Conservation (phyloP, 495 filamentous ascomycete species). For the Talaromyces borbonicus region DNA sequence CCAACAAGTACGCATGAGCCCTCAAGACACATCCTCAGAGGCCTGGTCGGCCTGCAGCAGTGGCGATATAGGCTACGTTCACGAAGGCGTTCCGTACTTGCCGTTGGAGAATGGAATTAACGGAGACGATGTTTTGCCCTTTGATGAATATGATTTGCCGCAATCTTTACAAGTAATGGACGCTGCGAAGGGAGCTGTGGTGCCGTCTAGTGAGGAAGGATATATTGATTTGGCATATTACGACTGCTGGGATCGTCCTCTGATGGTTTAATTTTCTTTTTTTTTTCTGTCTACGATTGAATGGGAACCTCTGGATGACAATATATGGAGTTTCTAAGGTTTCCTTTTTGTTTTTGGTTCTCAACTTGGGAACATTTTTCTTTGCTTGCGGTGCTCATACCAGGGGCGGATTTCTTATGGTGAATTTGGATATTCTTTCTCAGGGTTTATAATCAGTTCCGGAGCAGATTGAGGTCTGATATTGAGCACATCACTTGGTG, state of each 20-base stretch:
- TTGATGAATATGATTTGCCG: constrained; percentile 11
- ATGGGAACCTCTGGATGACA: neutral
- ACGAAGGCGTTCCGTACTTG: constrained; percentile 48
- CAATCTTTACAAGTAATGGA: constrained; percentile 17
- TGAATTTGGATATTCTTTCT: too few species aligned
- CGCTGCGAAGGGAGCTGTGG: constrained; percentile 39
- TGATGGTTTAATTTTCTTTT: constrained; percentile 19
- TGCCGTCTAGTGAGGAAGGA: constrained; percentile 29
- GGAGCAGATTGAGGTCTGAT: too few species aligned
- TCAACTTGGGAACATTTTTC: too few species aligned
- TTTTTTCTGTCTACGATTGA: neutral
- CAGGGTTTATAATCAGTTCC: too few species aligned
- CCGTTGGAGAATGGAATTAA: constrained; percentile 70
- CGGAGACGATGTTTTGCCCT: constrained; percentile 22
- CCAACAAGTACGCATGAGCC: neutral
- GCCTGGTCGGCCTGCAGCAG: constrained; percentile 32
- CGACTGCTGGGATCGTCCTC: constrained; percentile 30
- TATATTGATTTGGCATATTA: constrained; percentile 23
- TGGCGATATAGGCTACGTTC: constrained; percentile 24
- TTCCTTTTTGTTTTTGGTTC: too few species aligned
- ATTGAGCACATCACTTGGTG: too few species aligned
- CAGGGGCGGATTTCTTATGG: too few species aligned
- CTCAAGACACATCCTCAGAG: constrained; percentile 29
- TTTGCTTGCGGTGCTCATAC: too few species aligned
- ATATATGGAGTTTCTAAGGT: neutral